phyloP scores from a whole-genome alignment of 441 rosid species.

The Syzygium malaccense region DNA sequence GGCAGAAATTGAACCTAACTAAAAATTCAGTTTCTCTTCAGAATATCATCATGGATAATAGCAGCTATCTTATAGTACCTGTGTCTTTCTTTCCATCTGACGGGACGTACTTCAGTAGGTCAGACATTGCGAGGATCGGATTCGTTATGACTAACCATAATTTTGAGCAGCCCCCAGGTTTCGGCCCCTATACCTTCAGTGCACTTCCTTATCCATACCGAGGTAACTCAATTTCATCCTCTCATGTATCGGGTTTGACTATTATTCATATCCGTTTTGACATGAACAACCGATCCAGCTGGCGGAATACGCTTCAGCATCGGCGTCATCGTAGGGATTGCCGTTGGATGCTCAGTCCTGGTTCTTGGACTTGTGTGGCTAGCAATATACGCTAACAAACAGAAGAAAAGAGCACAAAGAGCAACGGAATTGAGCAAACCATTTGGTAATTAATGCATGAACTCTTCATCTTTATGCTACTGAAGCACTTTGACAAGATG shows the following conservation, averaged over 20 bases:
- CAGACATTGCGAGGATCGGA: constrained; percentile 61
- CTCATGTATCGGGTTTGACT: neutral
- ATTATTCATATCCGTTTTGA: neutral
- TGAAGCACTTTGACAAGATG: neutral
- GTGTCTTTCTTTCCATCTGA: constrained; percentile 58
- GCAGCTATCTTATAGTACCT: constrained; percentile 24
- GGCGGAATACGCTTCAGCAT: constrained; percentile 31
- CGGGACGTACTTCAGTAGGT: constrained; percentile 51
- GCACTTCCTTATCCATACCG: constrained; percentile 80
- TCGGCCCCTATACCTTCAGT: constrained; percentile 80
- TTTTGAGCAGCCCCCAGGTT: constrained; percentile 67
- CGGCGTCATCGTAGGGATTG: constrained; percentile 41
- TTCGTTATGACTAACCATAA: constrained; percentile 75
- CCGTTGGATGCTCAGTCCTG: constrained; percentile 39
- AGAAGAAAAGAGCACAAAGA: constrained; percentile 87
- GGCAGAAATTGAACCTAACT: constrained; percentile 54
- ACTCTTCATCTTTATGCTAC: neutral
- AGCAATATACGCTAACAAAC: constrained; percentile 65
- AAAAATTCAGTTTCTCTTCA: constrained; percentile 82
- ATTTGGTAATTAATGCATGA: constrained; percentile 47
- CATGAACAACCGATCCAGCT: constrained; percentile 24
- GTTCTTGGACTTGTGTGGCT: constrained; percentile 55
- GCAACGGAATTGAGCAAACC: constrained; percentile 73
- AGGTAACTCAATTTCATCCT: constrained; percentile 31
- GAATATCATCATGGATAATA: constrained; percentile 61